Evolutionary conservation across 495 filamentous ascomycete genomes (phyloP).

Genomic region (Aspergillus mulundensis): DNA sequence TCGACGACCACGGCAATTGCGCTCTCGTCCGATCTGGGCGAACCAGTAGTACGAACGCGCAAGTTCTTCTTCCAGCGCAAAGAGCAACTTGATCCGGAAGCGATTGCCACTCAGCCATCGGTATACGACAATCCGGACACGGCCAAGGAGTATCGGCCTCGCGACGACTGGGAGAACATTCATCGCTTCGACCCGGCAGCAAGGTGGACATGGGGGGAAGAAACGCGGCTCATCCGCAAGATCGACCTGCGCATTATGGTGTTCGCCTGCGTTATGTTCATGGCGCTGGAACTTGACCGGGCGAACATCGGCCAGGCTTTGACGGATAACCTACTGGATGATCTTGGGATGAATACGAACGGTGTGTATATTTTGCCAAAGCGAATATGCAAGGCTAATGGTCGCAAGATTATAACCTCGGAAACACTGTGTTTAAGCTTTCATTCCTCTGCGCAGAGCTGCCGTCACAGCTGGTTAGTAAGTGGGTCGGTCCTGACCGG

Average conservation of each 20-base stretch:
- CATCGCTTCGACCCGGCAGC: neutral
- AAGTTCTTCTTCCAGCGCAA: constrained; percentile 12
- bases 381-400: neutral
- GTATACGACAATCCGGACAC: constrained; percentile 50
- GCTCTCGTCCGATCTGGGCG: constrained; percentile 12
- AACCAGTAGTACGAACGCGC: neutral
- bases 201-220: constrained; percentile 1
- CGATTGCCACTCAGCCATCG: constrained; percentile 54
- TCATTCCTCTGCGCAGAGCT: constrained; percentile 60
- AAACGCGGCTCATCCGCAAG: constrained; percentile 8
- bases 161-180: constrained; percentile 32
- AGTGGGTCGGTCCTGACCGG: constrained; percentile 64
- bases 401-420: constrained; percentile 28
- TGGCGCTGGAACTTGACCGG: constrained; percentile 54
- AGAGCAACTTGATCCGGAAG: constrained; percentile 33
- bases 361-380: constrained; percentile 54
- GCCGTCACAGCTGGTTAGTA: constrained; percentile 63
- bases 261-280: constrained; percentile 54
- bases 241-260: constrained; percentile 35
- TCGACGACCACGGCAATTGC: neutral
- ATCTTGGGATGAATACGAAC: constrained; percentile 50
- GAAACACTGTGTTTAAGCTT: constrained; percentile 7
- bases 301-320: constrained; percentile 54
- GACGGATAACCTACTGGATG: constrained; percentile 51
- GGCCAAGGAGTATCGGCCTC: constrained; percentile 49